Evolutionary conservation across 2,329 filamentous ascomycete genomes (phyloP), one percentile per base, ranked within the genome.

Genomic region (Cordyceps cateniannulata): DNA sequence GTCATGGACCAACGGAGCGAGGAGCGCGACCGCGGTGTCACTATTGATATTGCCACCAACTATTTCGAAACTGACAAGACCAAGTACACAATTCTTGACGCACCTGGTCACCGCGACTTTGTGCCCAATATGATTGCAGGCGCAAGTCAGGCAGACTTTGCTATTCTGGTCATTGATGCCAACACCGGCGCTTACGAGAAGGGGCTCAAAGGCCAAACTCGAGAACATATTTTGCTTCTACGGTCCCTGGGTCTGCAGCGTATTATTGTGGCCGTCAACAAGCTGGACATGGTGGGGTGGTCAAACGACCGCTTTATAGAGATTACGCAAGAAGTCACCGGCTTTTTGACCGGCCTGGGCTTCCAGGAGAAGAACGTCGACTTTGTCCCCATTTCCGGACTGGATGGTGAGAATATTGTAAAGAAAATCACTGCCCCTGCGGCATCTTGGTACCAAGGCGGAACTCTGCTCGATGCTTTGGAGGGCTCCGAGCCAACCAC

Each of bases 91-190:
- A 96, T 99, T 50, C 81, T 99, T 5, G 95, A 99, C 71, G 93
- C 95, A 0, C 95, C 95, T 0, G 95, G 95, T 0, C 95, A 99
- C 73, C 85, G 87, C 63, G 95, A 99, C 71, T 99, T 98, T 70
- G 92, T 99, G 22, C 95, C 95, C 0, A 99, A 97, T 73, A 99
- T 99, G 95, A 97, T 99, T 71, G 93, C 93, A 2, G 95, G 95
- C 16, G 92, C 93, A 3, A 95, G 90, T 62, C 93, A 97, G 74
- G 96, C 95, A 10, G 95, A 99, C 72, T 95, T 98, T 73, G 95
- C 93, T 0, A 89, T 99, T 0, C 79, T 99, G 3, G 95, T 99
- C 22, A 91, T 99, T 63, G 95, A 99, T 71, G 89, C 93, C 5
- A 88, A 89, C 62, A 91, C 85, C 0, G 95, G 93, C 38, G 93